These are phyloP conservation scores for Agrostemma githago DNA, from an alignment of 148 eudicot genomes.

Conservation along the genomic window DNA sequence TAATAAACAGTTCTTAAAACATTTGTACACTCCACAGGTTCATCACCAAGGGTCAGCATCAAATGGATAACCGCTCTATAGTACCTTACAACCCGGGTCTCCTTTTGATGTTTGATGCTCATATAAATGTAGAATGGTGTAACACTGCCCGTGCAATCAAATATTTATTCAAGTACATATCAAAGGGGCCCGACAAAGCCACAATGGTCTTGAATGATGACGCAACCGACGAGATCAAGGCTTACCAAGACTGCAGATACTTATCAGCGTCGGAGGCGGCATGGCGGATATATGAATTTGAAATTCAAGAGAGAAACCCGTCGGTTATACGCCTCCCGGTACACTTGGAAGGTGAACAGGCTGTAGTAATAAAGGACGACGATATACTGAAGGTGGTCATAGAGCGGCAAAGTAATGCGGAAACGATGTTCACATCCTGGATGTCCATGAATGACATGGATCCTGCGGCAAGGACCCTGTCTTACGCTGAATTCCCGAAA, in stretches of 20 bases:
- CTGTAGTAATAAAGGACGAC: background rate
- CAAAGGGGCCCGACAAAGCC: conserved; percentile 19
- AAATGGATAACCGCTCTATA: conserved; percentile 17
- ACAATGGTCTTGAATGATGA: background rate
- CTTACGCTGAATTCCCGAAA: background rate
- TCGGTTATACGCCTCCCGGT: background rate
- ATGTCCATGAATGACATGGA: background rate
- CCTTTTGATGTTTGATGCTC: conserved; percentile 14
- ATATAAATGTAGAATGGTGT: conserved; percentile 32
- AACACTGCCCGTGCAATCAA: conserved; percentile 5
- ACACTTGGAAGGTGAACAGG: background rate
- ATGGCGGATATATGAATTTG: conserved; percentile 4
- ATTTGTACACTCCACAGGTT: background rate
- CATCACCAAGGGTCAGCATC: background rate
- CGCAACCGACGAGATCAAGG: background rate
- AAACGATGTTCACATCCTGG: background rate
- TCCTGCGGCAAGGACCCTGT: background rate
- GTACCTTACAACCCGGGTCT: conserved; percentile 20
- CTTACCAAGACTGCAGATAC: conserved; percentile 7
- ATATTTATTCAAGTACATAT: conserved; percentile 21
- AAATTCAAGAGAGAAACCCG: background rate
- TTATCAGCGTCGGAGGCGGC: background rate
- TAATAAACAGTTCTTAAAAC: no score
- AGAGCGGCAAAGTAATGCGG: background rate
- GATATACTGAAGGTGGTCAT: background rate